These are phyloP conservation scores for Chlamydomonas sphaeroides DNA, from an alignment of 139 green algal species.

Conservation along the genomic window DNA sequence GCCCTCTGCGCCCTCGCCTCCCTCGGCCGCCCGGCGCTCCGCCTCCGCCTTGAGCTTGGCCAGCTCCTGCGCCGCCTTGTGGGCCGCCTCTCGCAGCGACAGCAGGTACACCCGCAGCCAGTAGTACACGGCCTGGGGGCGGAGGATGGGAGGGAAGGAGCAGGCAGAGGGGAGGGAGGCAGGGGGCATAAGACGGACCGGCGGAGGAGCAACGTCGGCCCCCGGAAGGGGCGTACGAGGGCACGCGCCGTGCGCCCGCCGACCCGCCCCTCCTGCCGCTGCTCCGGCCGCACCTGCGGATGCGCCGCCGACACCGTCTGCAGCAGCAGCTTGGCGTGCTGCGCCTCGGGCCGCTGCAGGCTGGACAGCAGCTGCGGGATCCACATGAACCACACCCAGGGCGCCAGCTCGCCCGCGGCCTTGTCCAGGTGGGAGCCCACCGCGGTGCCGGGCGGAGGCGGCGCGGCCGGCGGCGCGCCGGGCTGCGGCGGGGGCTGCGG, in stretches of 20 bases:
- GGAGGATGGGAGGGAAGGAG: too few relatives aligned
- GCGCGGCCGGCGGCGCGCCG: too few relatives aligned
- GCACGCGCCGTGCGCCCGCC: too few relatives aligned
- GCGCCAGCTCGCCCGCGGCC: conserved; percentile 64
- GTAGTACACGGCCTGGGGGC: conserved; percentile 92
- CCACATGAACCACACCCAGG: conserved; percentile 95
- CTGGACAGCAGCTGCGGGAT: conserved; percentile 89
- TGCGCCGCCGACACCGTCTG: conserved; percentile 54
- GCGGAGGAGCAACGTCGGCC: too few relatives aligned
- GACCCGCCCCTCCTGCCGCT: too few relatives aligned
- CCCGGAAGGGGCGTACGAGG: too few relatives aligned
- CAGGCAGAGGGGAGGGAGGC: too few relatives aligned
- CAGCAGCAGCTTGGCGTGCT: conserved; percentile 74
- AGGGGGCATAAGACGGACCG: too few relatives aligned
- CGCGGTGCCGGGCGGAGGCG: too few relatives aligned
- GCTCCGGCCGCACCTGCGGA: conserved; percentile 44
- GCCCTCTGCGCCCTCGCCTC: neutral
- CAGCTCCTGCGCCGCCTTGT: conserved; percentile 64
- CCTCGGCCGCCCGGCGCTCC: conserved; percentile 35
- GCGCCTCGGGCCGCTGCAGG: conserved; percentile 84
- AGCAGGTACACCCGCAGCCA: conserved; percentile 87
- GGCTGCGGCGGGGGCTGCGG: too few relatives aligned
- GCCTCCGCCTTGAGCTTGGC: conserved; percentile 13
- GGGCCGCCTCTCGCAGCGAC: conserved; percentile 70
- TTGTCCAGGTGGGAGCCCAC: conserved; percentile 57